Evolutionary conservation across 768 basidiomycete species (phyloP).

Genomic region (Myochromella boudieri): DNA sequence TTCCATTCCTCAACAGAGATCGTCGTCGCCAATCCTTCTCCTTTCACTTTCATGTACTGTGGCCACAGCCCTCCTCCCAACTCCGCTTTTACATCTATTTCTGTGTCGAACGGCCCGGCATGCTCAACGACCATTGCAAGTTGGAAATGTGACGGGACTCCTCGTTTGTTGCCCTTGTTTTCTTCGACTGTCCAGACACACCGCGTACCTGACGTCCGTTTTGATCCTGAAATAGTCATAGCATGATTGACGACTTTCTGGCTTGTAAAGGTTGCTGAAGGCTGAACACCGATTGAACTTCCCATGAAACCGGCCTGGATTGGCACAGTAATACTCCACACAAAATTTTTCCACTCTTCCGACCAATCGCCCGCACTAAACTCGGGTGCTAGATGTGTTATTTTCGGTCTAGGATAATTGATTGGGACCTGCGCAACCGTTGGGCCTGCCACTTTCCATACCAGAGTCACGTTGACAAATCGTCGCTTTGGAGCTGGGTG

Average conservation of each 20-base stretch:
- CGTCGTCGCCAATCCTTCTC: conserved; percentile 3
- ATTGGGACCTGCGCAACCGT: not conserved
- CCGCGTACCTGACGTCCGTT: not conserved
- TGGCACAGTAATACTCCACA: conserved; percentile 8
- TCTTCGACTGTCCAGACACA: conserved; percentile 15
- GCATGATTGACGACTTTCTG: conserved; percentile 11
- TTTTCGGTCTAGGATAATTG: conserved; percentile 1
- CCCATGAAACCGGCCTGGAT: conserved; percentile 8
- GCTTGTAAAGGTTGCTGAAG: conserved; percentile 6
- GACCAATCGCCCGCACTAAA: conserved; percentile 13
- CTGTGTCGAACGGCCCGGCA: conserved; percentile 8
- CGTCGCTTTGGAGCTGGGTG: conserved; percentile 1
- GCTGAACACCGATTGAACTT: conserved; percentile 8
- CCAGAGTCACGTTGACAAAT: conserved; percentile 1
- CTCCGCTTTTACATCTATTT: conserved; percentile 14
- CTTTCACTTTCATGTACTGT: conserved; percentile 7
- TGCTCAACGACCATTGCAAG: conserved; percentile 14
- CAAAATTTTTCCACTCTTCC: conserved; percentile 11
- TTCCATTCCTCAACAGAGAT: conserved; percentile 12
- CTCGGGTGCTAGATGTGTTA: conserved; percentile 9
- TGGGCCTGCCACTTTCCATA: not conserved
- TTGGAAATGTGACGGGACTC: conserved; percentile 15
- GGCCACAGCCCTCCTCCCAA: conserved; percentile 9
- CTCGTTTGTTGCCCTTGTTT: conserved; percentile 11
- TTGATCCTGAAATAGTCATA: conserved; percentile 12